phyloP scores from a whole-genome alignment of 2,329 filamentous ascomycete species.

The Colletotrichum sp. region DNA sequence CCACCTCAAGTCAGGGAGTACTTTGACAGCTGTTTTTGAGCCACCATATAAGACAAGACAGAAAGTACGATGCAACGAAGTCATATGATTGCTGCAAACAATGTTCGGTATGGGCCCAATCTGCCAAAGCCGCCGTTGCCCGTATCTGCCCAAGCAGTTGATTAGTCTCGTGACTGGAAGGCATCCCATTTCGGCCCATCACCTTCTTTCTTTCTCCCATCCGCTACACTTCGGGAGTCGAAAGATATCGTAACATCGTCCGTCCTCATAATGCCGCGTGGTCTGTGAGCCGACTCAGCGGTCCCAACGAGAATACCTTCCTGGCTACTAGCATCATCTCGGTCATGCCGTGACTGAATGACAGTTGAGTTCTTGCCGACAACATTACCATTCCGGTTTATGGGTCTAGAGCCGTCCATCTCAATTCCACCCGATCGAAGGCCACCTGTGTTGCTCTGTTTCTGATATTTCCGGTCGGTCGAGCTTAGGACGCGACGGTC shows the following conservation, averaged over 20 bases:
- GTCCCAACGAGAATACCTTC: not conserved
- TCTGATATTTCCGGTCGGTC: not conserved
- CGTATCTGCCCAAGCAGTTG: not conserved
- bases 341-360: not conserved
- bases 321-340: not conserved
- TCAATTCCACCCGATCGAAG: not conserved
- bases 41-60: not conserved
- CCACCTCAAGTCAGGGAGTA: slow-evolving; percentile 22
- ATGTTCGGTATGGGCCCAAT: not conserved
- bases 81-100: not conserved
- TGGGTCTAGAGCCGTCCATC: not conserved
- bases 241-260: not conserved
- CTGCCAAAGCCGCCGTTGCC: not conserved
- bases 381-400: not conserved
- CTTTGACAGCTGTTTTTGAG: not conserved
- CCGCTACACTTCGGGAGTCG: not conserved
- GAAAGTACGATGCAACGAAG: not conserved
- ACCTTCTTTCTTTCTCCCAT: not conserved
- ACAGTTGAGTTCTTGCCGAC: not conserved
- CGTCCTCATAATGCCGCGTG: not conserved
- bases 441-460: not conserved
- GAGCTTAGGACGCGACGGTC: not conserved
- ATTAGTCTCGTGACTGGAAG: not conserved
- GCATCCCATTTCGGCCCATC: not conserved
- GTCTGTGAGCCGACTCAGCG: not conserved